Base-by-base conservation (phyloP, 2,329 filamentous ascomycete genomes). In the Cladophialophora chaetospira region DNA sequence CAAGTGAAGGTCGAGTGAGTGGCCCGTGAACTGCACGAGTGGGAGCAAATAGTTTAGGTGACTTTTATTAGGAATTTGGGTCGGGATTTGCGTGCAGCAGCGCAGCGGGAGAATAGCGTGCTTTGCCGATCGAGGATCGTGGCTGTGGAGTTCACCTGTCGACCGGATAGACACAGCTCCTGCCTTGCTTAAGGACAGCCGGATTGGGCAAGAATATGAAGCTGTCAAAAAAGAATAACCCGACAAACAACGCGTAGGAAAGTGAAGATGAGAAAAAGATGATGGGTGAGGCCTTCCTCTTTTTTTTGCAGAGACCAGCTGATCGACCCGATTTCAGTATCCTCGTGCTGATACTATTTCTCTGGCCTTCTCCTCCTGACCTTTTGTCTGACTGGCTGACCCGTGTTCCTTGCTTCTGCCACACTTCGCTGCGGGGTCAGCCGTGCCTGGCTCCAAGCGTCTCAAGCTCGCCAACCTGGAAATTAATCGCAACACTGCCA, bases 401-500 rank as follows among this genome's bases (percentile, higher is more conserved):
- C n/a, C 38, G 47, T 46, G 58, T 60, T 52, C 53, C 53, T 62
- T 52, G 53, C 52, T 50, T 55, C 51, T 53, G 49, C 38, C 38
- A 26, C 28, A 42, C 43, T 50, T 10, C 29, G 49, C 56, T 59
- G 60, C 60, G 60, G 56, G 60, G 60, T 62, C 49, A 48, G 42
- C 55, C 59, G 59, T 61, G 55, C 55, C 55, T 61, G 59, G 55
- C 38, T 36, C 52, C 50, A 53, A 51, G 36, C 23, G 50, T 44
- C 26, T 43, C 59, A 62, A 51, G 48, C 48, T 51, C 48, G 48
- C 48, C 35, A 33, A 42, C 10, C 48, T 29, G 60, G 56, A 59
- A 58, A 62, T 62, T 62, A 57, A 56, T 61, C 19, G 28, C 43
- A 49, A n/a, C 44, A 62, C 50, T 58, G 53, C 49, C 38, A 52